Evolutionary conservation across 2,329 filamentous ascomycete genomes (phyloP).

Genomic region (Ophiostoma quercus): DNA sequence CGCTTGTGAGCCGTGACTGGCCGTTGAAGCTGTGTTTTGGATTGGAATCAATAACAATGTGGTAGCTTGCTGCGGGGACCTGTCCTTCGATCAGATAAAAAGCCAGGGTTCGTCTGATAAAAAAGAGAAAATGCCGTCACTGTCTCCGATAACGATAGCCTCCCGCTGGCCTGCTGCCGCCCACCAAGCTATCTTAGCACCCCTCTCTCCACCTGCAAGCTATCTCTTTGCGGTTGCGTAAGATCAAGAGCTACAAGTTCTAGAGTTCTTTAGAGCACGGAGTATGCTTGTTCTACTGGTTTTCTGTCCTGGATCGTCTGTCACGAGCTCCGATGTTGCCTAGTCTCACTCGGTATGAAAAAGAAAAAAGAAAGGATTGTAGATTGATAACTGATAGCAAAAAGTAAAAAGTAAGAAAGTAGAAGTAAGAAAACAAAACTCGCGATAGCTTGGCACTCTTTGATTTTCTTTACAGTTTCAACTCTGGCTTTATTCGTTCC

Average conservation of each 20-base stretch:
- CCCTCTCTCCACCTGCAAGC: conserved; percentile 15
- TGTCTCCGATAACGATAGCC: conserved; percentile 18
- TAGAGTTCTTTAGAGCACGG: not conserved
- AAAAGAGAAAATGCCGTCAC: not conserved
- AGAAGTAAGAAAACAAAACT: not conserved
- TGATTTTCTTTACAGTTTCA: not conserved
- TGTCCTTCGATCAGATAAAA: not conserved
- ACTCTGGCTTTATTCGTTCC: too few relatives aligned
- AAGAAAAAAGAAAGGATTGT: not conserved
- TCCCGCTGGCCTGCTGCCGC: conserved; percentile 7
- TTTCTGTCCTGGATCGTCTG: not conserved
- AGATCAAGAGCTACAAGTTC: not conserved
- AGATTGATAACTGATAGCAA: not conserved
- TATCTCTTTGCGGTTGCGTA: conserved; percentile 20
- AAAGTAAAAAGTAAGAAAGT: not conserved
- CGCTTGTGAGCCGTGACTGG: not conserved
- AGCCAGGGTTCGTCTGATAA: not conserved
- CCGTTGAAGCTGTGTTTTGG: not conserved
- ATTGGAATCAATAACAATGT: not conserved
- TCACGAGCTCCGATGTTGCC: not conserved
- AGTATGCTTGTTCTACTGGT: not conserved
- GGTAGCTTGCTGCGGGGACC: not conserved
- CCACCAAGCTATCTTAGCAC: conserved; percentile 22
- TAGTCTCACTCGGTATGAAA: not conserved
- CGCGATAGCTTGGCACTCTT: not conserved